Evolutionary conservation across 768 basidiomycete species (phyloP), one percentile per base, ranked within the genome.

Genomic region (Boletus insuetus): DNA sequence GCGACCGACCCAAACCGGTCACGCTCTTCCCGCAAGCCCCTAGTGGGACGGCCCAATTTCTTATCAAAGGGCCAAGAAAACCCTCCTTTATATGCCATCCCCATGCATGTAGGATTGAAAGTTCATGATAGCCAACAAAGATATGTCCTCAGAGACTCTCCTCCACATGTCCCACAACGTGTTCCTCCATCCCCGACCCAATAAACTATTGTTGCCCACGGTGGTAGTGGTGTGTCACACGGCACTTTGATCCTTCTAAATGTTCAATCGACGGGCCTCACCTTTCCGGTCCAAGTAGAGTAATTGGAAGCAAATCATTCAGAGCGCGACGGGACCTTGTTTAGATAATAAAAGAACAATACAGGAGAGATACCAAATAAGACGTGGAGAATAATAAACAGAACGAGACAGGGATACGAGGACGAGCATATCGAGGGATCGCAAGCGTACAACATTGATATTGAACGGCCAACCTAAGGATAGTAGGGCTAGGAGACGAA

Each of bases 331-430:
- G 41, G 37, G 49, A 42, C 35, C 47, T 58, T 29, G 47, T 47
- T 61, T 53, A 37, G 51, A 56, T 57, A 56, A 58, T 59, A 65
- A 54, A 37, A 54, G 32, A 47, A 67, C 58, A 69, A 56, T 69
- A 70, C 68, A 70, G 31, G 53, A 56, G 29, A 59, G 56, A 64
- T 61, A 66, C 64, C 57, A 51, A 65, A 66, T 68, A 69, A 61
- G 39, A 63, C 61, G 51, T 58, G 56, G 56, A 59, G 19, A 58
- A 59, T 60, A 63, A 69, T 66, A 60, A 64, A 51, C 38, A 59
- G 40, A 43, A 45, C 38, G 22, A 19, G 58, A 45, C 51, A 45
- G 22, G 48, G 44, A 32, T n/a, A 51, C 53, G 64, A 24, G 56
- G 53, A 54, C 49, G 32, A 61, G 64, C 64, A 69, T 64, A 62